Evolutionary conservation across 1,284 basidiomycete species (phyloP), one percentile per base, ranked within the genome.

Genomic region (Takashimella tepidaria): DNA sequence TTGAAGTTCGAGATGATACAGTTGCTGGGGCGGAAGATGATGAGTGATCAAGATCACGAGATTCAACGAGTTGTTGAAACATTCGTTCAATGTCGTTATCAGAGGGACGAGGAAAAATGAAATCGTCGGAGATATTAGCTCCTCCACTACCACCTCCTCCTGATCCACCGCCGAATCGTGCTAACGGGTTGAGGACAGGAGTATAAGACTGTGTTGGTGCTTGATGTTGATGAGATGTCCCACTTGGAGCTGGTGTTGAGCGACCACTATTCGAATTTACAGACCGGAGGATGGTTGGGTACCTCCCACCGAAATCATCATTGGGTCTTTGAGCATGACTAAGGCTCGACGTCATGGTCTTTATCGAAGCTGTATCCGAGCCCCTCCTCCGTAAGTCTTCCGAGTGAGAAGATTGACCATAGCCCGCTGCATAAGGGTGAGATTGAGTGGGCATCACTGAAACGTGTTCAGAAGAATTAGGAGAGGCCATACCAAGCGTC

Each of bases 21-120:
- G 46, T 23, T 23, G 43, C 27, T 37, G 37, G 21, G n/a, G n/a
- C n/a, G n/a, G n/a, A n/a, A n/a, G n/a, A n/a, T 31, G 24, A 23
- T 5, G 22, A 25, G 20, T 55, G 50, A 20, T 76, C 81, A 10
- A 89, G 71, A 61, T 83, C 85, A 42, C 87, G 82, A 49, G 82
- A 84, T 47, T 81, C 80, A 60, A 83, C 81, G 49, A 93, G 82
- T 52, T 83, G 82, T 59, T 88, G 82, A 68, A 93, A 95, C 52
- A 92, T 75, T 2, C 74, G 76, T 68, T 92, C 85, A 40, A 96
- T 84, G 53, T 88, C 84, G 41, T 83, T 81, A 58, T 88, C 84
- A 11, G 79, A 81, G 11, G 91, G 92, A 8, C 86, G 81, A 5
- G 84, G 83, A 55, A 89, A 88, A 54, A 78, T 59, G 64, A 90